These are phyloP conservation scores for Helotiales sp. DNA, from an alignment of 2,329 filamentous ascomycete genomes.

Conservation along the genomic window DNA sequence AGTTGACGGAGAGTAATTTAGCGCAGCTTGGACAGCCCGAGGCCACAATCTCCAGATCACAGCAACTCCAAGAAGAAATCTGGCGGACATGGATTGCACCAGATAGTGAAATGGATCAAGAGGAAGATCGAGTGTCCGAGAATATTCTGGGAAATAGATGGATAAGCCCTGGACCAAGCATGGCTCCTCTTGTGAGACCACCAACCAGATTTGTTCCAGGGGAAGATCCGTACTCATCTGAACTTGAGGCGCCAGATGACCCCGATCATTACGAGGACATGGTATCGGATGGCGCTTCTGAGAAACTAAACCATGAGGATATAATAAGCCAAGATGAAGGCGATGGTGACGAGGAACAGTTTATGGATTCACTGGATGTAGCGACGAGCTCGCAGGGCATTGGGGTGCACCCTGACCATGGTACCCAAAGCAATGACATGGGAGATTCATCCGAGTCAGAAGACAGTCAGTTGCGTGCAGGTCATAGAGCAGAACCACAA, in stretches of 20 bases:
- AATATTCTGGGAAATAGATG: constrained; percentile 1
- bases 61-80: constrained; percentile 36
- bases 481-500: background rate
- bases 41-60: constrained; percentile 30
- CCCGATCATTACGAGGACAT: background rate
- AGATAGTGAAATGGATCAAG: constrained; percentile 10
- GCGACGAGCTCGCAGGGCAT: background rate
- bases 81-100: constrained; percentile 40
- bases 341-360: background rate
- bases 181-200: constrained; percentile 7
- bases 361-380: background rate
- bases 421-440: background rate
- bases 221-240: constrained; percentile 1
- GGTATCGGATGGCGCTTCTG: background rate
- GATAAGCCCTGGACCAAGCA: constrained; percentile 38
- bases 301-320: background rate
- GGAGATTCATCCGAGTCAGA: background rate
- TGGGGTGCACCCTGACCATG: too few relatives aligned
- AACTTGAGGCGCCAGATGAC: constrained; percentile 9
- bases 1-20: constrained; percentile 32
- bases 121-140: background rate
- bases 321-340: background rate
- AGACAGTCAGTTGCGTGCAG: background rate
- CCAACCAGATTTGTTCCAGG: background rate
- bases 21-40: constrained; percentile 35